Percentiles rank a stretch among this genome's conserved stretches.
Evolutionary conservation across 1,284 basidiomycete genomes (phyloP).

Genomic region (Schizophyllum amplum): DNA sequence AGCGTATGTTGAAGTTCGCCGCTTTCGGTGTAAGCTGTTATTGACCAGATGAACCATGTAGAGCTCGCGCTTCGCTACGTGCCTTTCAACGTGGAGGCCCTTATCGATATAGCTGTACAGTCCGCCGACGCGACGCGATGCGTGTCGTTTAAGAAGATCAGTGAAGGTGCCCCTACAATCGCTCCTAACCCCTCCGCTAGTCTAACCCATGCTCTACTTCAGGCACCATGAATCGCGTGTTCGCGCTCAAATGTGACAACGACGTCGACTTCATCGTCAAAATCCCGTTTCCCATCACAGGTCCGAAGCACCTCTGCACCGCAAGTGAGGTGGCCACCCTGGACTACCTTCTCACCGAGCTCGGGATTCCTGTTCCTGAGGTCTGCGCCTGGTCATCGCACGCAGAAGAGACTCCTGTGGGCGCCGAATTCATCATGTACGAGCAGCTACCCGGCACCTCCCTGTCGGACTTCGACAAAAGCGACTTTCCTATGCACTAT

Average conservation of each 20-base stretch:
- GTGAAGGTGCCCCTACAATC: not conserved
- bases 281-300: constrained; percentile 17
- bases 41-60: not conserved
- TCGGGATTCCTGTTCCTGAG: constrained; percentile 21
- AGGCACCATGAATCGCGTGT: not conserved
- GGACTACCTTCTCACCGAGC: constrained; percentile 19
- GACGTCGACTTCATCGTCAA: not conserved
- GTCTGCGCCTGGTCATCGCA: constrained; percentile 21
- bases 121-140: not conserved
- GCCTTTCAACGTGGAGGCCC: not conserved
- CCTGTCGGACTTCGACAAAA: not conserved
- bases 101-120: not conserved
- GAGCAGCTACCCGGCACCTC: constrained; percentile 1
- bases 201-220: not conserved
- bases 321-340: constrained; percentile 28
- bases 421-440: constrained; percentile 25
- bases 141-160: not conserved
- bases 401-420: constrained; percentile 15
- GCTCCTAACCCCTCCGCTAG: not conserved
- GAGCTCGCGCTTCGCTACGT: not conserved
- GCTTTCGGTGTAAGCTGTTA: too few species aligned
- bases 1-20: too few species aligned
- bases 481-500: not conserved
- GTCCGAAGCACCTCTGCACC: constrained; percentile 20
- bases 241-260: not conserved